Conservation (phyloP, 257 asterid genomes). For the Linderniella brevidens region DNA sequence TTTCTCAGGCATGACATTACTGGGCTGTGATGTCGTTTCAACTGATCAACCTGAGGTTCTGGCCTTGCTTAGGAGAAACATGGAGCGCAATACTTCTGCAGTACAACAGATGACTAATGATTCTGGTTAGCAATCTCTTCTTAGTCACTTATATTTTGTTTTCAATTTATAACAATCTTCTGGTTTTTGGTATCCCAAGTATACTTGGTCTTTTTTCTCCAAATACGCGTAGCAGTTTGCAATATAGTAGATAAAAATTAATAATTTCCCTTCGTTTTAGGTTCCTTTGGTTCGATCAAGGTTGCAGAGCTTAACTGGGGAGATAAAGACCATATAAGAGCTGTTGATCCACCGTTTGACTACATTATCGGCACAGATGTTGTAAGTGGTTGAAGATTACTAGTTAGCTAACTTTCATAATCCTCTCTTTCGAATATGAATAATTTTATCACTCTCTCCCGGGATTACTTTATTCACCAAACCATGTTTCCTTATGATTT, state of each 20-base stretch:
- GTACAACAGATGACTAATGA: conserved; percentile 44
- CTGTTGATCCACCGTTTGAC: conserved; percentile 86
- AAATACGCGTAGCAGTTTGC: too few species aligned
- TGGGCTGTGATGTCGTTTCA: conserved; percentile 81
- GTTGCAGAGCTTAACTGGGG: conserved; percentile 94
- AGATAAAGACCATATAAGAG: conserved; percentile 55
- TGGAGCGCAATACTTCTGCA: conserved; percentile 73
- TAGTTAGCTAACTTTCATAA: too few species aligned
- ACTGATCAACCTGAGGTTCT: conserved; percentile 93
- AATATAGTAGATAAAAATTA: too few species aligned
- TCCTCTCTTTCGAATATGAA: too few species aligned
- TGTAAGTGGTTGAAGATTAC: conserved; percentile 24
- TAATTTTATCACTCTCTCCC: too few species aligned
- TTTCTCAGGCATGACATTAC: conserved; percentile 79
- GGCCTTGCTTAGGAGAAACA: conserved; percentile 81
- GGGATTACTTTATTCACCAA: not conserved
- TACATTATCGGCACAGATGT: conserved; percentile 92
- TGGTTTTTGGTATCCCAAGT: too few species aligned
- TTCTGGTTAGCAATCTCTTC: conserved; percentile 23
- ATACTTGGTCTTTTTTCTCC: too few species aligned
- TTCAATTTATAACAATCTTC: not conserved
- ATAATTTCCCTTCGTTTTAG: conserved; percentile 19
- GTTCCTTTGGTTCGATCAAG: conserved; percentile 65
- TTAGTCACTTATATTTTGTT: not conserved
- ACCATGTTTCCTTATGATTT: conserved; percentile 3